A percentile compares a stretch with the other conserved stretches of the same genome.
Evolutionary conservation across 2,329 filamentous ascomycete species (phyloP).

Genomic region (Aspergillus sp.): DNA sequence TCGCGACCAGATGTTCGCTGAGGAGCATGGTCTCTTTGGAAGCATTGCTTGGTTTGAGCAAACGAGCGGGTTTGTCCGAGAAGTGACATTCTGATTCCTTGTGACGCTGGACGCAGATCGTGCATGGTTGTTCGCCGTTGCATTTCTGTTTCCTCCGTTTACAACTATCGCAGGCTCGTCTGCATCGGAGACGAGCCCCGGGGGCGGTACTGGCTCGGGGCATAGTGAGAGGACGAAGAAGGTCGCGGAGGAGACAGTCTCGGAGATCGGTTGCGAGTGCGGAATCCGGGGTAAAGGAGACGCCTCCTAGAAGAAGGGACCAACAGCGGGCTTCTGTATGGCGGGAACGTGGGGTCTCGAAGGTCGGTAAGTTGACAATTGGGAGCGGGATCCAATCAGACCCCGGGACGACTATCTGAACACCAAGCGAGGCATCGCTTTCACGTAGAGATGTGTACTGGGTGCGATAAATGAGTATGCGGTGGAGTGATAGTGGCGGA

Average conservation of each 20-base stretch:
- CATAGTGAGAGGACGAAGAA: conserved; percentile 16
- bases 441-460: background rate
- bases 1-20: conserved; percentile 29
- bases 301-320: background rate
- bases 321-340: background rate
- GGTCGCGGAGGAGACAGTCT: background rate
- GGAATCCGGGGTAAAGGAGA: background rate
- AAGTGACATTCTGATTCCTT: conserved; percentile 43
- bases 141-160: conserved; percentile 53
- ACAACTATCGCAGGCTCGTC: conserved; percentile 46
- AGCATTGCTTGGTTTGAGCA: conserved; percentile 29
- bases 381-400: background rate
- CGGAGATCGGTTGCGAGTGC: background rate
- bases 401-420: background rate
- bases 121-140: conserved; percentile 51
- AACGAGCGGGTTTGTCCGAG: conserved; percentile 34
- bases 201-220: conserved; percentile 30
- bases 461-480: background rate
- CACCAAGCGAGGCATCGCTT: background rate
- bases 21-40: conserved; percentile 33
- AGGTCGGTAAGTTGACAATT: background rate
- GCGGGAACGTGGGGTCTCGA: background rate
- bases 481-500: background rate
- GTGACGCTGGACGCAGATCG: conserved; percentile 48
- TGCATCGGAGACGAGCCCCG: conserved; percentile 33